These are phyloP conservation scores for Ilex asprella DNA, from an alignment of 257 asterid species.

Conservation along the genomic window DNA sequence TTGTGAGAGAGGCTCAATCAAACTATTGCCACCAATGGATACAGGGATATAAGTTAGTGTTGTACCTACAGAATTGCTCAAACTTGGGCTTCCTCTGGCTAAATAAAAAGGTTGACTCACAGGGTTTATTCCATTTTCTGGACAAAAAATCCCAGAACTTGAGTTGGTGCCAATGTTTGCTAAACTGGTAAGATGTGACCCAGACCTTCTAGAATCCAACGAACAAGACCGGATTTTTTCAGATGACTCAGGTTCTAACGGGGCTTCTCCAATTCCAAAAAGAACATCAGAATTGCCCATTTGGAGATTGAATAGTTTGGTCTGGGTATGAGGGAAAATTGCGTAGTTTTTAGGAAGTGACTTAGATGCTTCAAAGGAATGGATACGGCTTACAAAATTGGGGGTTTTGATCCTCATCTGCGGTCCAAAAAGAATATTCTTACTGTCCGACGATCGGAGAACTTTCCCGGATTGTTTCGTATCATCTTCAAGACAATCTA, in stretches of 20 bases:
- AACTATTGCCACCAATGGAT: conserved; percentile 19
- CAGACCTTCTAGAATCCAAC: conserved; percentile 50
- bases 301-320: conserved; percentile 27
- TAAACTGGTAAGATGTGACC: conserved; percentile 32
- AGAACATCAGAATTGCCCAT: conserved; percentile 50
- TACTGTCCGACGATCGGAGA: conserved; percentile 43
- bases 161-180: conserved; percentile 38
- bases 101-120: conserved; percentile 16
- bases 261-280: conserved; percentile 62
- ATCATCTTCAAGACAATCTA: conserved; percentile 69
- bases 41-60: conserved; percentile 20
- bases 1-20: conserved; percentile 37
- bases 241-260: conserved; percentile 16
- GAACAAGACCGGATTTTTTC: conserved; percentile 56
- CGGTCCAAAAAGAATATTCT: conserved; percentile 50
- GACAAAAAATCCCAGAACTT: conserved; percentile 33
- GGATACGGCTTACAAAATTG: conserved; percentile 26
- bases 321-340: conserved; percentile 31
- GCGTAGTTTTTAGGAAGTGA: conserved; percentile 56
- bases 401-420: conserved; percentile 41
- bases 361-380: conserved; percentile 41
- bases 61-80: conserved; percentile 22
- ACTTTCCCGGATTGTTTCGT: conserved; percentile 30
- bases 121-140: conserved; percentile 21
- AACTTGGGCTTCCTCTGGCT: conserved; percentile 18